Evolutionary conservation across 192 early-diverging fungal species (phyloP).

Genomic region (Coemansia sp.): DNA sequence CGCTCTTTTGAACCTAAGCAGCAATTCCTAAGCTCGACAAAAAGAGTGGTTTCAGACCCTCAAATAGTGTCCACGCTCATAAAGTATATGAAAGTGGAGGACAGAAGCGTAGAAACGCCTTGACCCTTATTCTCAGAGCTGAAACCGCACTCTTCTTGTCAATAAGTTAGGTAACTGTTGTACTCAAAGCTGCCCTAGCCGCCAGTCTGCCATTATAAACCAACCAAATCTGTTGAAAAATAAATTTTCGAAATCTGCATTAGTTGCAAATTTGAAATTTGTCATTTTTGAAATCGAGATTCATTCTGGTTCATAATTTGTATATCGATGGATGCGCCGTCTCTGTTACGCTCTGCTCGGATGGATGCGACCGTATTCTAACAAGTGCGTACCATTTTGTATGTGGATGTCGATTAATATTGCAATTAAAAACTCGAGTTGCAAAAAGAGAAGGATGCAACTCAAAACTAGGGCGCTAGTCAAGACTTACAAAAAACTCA

Average conservation of each 20-base stretch:
- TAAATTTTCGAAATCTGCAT: background rate
- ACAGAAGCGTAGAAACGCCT: too few species aligned
- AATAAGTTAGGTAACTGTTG: too few species aligned
- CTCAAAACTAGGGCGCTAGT: background rate
- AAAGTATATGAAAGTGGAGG: too few species aligned
- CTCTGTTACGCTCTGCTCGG: background rate
- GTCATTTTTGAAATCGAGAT: conserved; percentile 3
- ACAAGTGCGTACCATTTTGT: conserved; percentile 33
- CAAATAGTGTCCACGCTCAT: too few species aligned
- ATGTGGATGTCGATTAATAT: conserved; percentile 30
- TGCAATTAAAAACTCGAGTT: conserved; percentile 21
- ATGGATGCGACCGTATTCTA: conserved; percentile 17
- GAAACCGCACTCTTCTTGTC: too few species aligned
- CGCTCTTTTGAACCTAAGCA: too few species aligned
- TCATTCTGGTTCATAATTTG: background rate
- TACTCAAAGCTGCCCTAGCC: too few species aligned
- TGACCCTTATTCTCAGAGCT: too few species aligned
- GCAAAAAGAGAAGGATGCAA: conserved; percentile 21
- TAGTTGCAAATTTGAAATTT: background rate
- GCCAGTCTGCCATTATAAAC: background rate
- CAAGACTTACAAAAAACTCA: too few species aligned
- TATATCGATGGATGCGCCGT: conserved; percentile 5
- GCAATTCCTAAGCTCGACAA: too few species aligned
- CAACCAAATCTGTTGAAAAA: background rate
- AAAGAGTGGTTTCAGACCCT: too few species aligned